These are phyloP conservation scores for Tetraselmis striata DNA, from an alignment of 139 green algal species.

Conservation along the genomic window DNA sequence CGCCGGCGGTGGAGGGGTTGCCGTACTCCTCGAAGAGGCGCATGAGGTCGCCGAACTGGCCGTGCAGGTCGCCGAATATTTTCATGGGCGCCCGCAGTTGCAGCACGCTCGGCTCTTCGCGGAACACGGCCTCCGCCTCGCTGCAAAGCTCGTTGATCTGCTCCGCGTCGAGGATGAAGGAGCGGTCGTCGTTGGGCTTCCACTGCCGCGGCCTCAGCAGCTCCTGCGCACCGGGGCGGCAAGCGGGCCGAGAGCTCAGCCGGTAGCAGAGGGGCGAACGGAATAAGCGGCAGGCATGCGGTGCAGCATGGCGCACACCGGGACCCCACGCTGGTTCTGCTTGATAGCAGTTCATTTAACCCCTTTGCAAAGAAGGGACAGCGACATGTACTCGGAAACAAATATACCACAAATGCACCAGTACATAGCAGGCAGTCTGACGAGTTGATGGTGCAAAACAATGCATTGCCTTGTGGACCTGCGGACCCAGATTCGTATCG, in stretches of 20 bases:
- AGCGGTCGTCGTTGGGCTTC: slow-evolving; percentile 68
- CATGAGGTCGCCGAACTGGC: slow-evolving; percentile 99
- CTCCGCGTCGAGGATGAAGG: slow-evolving; percentile 61
- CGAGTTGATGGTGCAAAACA: too few species aligned
- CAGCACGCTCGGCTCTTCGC: slow-evolving; percentile 80
- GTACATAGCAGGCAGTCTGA: too few species aligned
- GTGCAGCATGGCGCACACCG: slow-evolving; percentile 15
- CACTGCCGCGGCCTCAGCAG: slow-evolving; percentile 77
- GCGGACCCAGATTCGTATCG: too few species aligned
- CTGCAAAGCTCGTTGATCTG: slow-evolving; percentile 93
- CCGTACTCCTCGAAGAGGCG: slow-evolving; percentile 99
- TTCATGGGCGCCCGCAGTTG: slow-evolving; percentile 87
- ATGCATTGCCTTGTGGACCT: too few species aligned
- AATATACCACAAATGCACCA: too few species aligned
- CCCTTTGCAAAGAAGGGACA: too few species aligned
- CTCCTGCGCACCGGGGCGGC: slow-evolving; percentile 46
- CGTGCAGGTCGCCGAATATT: slow-evolving; percentile 98
- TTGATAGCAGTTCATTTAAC: too few species aligned
- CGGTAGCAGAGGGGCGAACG: not conserved
- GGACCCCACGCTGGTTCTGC: too few species aligned
- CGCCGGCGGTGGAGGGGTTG: slow-evolving; percentile 84
- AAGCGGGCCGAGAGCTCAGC: not conserved
- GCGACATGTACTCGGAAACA: too few species aligned
- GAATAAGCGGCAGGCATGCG: too few species aligned
- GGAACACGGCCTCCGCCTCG: slow-evolving; percentile 75